Conservation (phyloP, 1,284 basidiomycete genomes). For the Cryptococcus depauperatus region DNA sequence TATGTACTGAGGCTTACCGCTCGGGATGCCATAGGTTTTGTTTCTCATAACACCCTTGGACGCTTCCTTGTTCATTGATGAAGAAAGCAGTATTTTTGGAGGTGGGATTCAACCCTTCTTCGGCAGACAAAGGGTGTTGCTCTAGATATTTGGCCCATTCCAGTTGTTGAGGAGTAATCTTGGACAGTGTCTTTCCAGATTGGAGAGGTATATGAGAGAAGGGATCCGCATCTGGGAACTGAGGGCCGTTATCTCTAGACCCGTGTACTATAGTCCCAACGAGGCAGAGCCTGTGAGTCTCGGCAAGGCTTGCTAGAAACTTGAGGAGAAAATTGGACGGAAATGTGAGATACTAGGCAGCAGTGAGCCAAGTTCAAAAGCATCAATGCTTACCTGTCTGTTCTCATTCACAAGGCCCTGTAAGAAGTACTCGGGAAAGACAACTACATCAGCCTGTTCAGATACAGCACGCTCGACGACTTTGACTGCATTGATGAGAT, state of each 20-base stretch:
- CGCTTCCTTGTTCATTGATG: constrained; percentile 31
- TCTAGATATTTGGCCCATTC: constrained; percentile 31
- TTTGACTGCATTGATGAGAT: constrained; percentile 21
- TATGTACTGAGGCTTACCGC: constrained; percentile 22
- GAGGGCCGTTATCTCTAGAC: constrained; percentile 3
- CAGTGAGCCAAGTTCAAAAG: constrained; percentile 2
- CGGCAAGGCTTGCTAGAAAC: constrained; percentile 25
- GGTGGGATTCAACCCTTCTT: constrained; percentile 16
- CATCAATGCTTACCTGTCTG: constrained; percentile 28
- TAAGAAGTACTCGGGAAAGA: constrained; percentile 45
- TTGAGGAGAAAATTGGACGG: constrained; percentile 24
- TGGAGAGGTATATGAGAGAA: constrained; percentile 26
- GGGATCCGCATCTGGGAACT: constrained; percentile 19
- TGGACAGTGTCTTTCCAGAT: neutral
- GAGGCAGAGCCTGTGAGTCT: constrained; percentile 24
- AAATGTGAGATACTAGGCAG: constrained; percentile 38
- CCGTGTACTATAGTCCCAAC: constrained; percentile 39
- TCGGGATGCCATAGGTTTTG: constrained; percentile 45
- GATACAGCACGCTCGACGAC: constrained; percentile 21
- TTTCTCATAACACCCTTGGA: constrained; percentile 37
- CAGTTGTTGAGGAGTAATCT: constrained; percentile 14
- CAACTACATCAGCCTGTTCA: constrained; percentile 33
- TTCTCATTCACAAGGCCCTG: constrained; percentile 38
- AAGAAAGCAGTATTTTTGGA: constrained; percentile 41
- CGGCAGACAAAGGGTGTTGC: constrained; percentile 10